Base-by-base conservation (phyloP, 495 filamentous ascomycete genomes). In the Penicillium samsonianum region DNA sequence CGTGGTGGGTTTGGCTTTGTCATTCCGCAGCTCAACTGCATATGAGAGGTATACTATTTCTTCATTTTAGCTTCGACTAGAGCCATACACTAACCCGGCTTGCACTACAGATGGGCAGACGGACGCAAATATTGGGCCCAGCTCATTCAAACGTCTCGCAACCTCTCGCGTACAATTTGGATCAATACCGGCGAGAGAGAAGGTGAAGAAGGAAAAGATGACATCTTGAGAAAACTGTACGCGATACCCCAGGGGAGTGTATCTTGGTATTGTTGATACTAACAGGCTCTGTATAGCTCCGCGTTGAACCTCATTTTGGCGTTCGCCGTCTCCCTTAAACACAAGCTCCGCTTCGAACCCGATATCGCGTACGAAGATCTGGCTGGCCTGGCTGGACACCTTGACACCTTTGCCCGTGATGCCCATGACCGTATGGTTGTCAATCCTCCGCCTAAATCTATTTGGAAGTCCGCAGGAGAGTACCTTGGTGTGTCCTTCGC, bases 311-410 rank as follows among this genome's bases (percentile, higher is more conserved):
- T 96, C 38, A 80, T 94, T 56, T 80, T 91, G 17, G 90, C 89
- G 3, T 96, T 88, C 66, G 80, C 87, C 30, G 79, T 90, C 8
- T 71, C 90, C 1, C 78, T 93, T 49, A 95, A 93, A 67, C 91
- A 93, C 75, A 87, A 85, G 65, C 83, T 96, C n/a, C 89, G 91
- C 23, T 92, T 92, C 65, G 90, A 96, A 65, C 89, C 90, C 0
- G 91, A 89, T 69, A 83, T 87, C 20, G 84, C 86, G 53, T 93
- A 95, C 64, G 80, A 52, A 77, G 82, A 72, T 83, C 76, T 62
- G 80, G 85, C 56, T 81, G 86, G 59, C 54, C 66, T 75, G 17
- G 61, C 62, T 30, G 67, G 68, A 50, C 67, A 74, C 62, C 64
- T 74, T 31, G 69, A 78, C 26, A 78, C 77, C 0, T 92, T 89